Evolutionary conservation across 2,329 filamentous ascomycete genomes (phyloP).

Genomic region (Aspergillus hiratsukae): DNA sequence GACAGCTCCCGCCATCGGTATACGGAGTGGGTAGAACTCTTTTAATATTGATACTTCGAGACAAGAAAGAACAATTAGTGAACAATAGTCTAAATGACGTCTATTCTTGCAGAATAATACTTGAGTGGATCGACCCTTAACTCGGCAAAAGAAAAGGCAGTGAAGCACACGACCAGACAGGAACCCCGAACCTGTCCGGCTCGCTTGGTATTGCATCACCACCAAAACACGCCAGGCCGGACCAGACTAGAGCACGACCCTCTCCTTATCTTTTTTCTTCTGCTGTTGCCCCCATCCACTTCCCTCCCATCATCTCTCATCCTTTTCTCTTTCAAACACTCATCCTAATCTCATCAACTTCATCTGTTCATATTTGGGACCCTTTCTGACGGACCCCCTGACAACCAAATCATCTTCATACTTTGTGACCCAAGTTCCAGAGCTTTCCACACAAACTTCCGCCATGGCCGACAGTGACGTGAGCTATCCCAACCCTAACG

Average conservation of each 20-base stretch:
- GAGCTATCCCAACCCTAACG: slow-evolving; percentile 35
- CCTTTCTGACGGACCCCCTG: slow-evolving; percentile 6
- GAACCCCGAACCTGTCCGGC: not conserved
- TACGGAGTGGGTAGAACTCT: not conserved
- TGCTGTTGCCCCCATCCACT: slow-evolving; percentile 8
- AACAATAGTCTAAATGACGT: too few species aligned
- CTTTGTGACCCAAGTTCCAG: slow-evolving; percentile 4
- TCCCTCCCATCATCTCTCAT: slow-evolving; percentile 5
- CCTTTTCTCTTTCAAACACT: slow-evolving; percentile 2
- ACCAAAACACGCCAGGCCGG: not conserved
- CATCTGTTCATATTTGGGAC: slow-evolving; percentile 2
- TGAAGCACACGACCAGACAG: slow-evolving; percentile 14
- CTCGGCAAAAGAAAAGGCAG: not conserved
- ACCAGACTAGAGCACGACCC: not conserved
- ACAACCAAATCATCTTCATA: slow-evolving; percentile 2
- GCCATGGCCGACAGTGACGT: slow-evolving; percentile 34
- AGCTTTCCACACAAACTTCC: slow-evolving; percentile 20
- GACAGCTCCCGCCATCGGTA: not conserved
- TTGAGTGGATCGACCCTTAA: not conserved
- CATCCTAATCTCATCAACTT: slow-evolving; percentile 7
- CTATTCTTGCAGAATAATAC: not conserved
- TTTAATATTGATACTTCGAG: not conserved
- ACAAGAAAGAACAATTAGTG: not conserved
- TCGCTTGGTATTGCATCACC: slow-evolving; percentile 18
- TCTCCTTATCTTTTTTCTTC: slow-evolving; percentile 12